A percentile compares a stretch with the other conserved stretches of the same genome.
Conservation (phyloP, 495 filamentous ascomycete genomes). For the Pseudomonodictys pantanalensis region DNA sequence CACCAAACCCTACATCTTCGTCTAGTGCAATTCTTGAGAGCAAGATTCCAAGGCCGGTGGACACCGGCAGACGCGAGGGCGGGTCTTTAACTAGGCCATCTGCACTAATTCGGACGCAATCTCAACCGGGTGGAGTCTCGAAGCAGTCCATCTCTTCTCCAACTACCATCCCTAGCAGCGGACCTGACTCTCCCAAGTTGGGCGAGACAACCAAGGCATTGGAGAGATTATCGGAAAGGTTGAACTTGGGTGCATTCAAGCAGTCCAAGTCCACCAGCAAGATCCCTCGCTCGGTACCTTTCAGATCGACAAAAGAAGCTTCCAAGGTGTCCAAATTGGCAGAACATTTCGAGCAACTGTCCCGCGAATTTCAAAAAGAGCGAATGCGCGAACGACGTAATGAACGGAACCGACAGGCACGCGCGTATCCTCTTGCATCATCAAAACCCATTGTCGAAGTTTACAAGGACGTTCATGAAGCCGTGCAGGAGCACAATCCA, state of each 20-base stretch:
- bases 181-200: constrained; percentile 18
- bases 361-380: constrained; percentile 95
- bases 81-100: constrained; percentile 49
- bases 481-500: constrained; percentile 79
- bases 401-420: constrained; percentile 73
- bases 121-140: constrained; percentile 57
- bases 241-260: constrained; percentile 56
- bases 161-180: neutral
- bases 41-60: constrained; percentile 39
- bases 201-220: constrained; percentile 21
- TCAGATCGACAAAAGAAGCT: constrained; percentile 54
- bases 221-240: constrained; percentile 37
- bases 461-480: constrained; percentile 87
- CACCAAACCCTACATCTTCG: neutral
- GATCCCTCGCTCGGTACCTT: constrained; percentile 80
- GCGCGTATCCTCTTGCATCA: constrained; percentile 85
- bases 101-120: constrained; percentile 65
- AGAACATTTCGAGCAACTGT: constrained; percentile 94
- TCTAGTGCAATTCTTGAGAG: constrained; percentile 19
- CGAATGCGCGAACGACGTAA: constrained; percentile 79
- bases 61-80: constrained; percentile 33
- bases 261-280: constrained; percentile 52
- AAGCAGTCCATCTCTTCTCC: constrained; percentile 1
- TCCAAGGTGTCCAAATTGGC: constrained; percentile 82
- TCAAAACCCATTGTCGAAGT: constrained; percentile 95